A percentile compares a stretch with the other conserved stretches of the same genome.
Evolutionary conservation across 306 rosid species (phyloP).

Genomic region (Cucumis cinereus): DNA sequence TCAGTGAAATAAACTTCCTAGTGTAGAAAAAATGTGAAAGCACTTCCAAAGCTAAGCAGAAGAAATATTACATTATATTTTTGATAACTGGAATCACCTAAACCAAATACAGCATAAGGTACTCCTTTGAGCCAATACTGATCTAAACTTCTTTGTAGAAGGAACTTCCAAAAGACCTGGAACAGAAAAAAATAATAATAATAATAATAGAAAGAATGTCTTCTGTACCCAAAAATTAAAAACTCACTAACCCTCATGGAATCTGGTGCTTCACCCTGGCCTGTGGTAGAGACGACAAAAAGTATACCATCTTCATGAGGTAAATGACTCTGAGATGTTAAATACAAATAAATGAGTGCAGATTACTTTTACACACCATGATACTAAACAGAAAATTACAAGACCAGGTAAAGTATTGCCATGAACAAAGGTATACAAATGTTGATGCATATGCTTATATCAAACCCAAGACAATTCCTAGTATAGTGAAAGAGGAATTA

Average conservation of each 20-base stretch:
- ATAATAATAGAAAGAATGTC: neutral
- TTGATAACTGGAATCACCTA: slow-evolving; percentile 92
- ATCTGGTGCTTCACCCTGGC: slow-evolving; percentile 92
- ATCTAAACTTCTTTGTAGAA: slow-evolving; percentile 62
- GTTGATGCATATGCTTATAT: neutral
- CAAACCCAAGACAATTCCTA: neutral
- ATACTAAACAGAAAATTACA: neutral
- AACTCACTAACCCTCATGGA: slow-evolving; percentile 56
- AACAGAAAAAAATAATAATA: neutral
- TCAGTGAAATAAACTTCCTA: neutral
- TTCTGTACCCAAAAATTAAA: neutral
- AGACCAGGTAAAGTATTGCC: neutral
- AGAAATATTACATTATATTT: slow-evolving; percentile 62
- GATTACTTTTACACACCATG: neutral
- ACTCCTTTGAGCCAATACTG: slow-evolving; percentile 62
- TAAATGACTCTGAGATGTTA: slow-evolving; percentile 35
- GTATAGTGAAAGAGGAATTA: neutral
- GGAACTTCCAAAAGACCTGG: slow-evolving; percentile 78
- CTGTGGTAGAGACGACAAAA: slow-evolving; percentile 92
- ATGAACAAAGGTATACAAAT: neutral
- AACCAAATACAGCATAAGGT: slow-evolving; percentile 68
- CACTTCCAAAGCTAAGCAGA: neutral
- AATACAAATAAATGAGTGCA: neutral
- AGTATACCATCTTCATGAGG: slow-evolving; percentile 48
- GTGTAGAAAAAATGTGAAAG: neutral